phyloP scores from a whole-genome alignment of 2,329 filamentous ascomycete genomes.

The Pyrenophora graminea region DNA sequence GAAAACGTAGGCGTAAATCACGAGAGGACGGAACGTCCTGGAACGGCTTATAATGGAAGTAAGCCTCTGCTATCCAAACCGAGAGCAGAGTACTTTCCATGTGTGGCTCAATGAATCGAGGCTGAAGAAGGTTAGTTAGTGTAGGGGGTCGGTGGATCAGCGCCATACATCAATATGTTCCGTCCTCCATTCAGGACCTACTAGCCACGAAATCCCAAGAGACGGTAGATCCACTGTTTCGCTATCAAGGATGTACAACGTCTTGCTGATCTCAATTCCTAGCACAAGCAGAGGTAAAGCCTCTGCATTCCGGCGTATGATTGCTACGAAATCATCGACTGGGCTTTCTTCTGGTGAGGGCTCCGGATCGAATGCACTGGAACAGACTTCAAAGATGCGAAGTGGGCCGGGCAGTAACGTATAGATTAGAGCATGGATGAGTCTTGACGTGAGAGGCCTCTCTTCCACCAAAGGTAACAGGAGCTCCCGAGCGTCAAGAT shows the following conservation, averaged over 20 bases:
- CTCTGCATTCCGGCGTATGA: not conserved
- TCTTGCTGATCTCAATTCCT: not conserved
- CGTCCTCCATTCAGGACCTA: constrained; percentile 1
- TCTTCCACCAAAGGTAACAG: constrained; percentile 2
- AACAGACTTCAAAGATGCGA: not conserved
- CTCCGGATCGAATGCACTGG: not conserved
- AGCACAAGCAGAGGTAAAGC: not conserved
- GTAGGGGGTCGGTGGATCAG: not conserved
- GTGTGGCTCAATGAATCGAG: not conserved
- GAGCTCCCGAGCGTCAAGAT: not conserved
- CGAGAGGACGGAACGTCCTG: not conserved
- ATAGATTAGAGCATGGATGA: constrained; percentile 1
- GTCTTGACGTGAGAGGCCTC: constrained; percentile 1
- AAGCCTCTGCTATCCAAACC: constrained; percentile 8
- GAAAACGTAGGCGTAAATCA: constrained; percentile 7
- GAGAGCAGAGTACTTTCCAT: constrained; percentile 4
- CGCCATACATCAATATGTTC: constrained; percentile 2
- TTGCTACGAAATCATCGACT: not conserved
- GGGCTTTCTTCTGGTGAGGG: not conserved
- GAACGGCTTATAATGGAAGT: not conserved
- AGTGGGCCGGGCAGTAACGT: not conserved
- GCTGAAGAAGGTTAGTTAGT: constrained; percentile 4
- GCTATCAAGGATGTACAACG: not conserved
- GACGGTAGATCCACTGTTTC: not conserved
- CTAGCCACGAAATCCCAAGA: not conserved